Evolutionary conservation across 2,329 filamentous ascomycete genomes (phyloP), one percentile per base, ranked within the genome.

Genomic region (Penicillium griseofulvum): DNA sequence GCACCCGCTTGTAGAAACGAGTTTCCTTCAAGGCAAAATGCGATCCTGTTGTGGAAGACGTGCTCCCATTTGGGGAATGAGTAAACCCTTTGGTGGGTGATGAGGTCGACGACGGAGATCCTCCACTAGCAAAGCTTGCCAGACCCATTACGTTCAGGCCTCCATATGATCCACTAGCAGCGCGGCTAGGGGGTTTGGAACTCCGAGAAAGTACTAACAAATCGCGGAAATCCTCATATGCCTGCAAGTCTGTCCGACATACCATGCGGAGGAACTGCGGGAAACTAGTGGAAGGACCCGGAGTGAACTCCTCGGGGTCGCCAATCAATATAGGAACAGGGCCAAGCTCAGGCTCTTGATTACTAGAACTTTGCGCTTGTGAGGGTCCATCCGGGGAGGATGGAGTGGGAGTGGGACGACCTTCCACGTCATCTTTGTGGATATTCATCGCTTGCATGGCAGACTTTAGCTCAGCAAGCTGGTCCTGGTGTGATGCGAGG

Each of bases 381-480:
- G 76, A 75, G 1, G 73, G 73, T 47, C 88, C 78, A 9, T 86
- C 87, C 0, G 93, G 92, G 1, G 93, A 96, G 0, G 90, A 90
- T 2, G 91, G 91, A 9, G 89, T 83, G 1, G 82, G 83, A 14
- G 85, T 89, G n/a, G 85, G 82, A 54, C 83, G 84, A 42, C 81
- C 85, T 47, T 87, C 82, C 62, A 84, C 81, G 63, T 95, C 89
- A 62, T 94, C 89, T 57, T 81, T 83, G 26, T 69, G 64, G 63
- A 90, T 85, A 12, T 84, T 80, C 85, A 97, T 90, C 65, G 88
- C 87, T 74, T 96, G 91, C 86, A 99, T 90, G 60, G 97, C 91
- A 19, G 84, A 81, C 75, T 99, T 99, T 60, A 99, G 83, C 72
- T 97, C 90, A 2, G 88, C 83, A 3, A 99, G 80, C 71, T 99